Evolutionary conservation across 1,284 basidiomycete genomes (phyloP), one percentile per base, ranked within the genome.

Genomic region (Fomes fomentarius): DNA sequence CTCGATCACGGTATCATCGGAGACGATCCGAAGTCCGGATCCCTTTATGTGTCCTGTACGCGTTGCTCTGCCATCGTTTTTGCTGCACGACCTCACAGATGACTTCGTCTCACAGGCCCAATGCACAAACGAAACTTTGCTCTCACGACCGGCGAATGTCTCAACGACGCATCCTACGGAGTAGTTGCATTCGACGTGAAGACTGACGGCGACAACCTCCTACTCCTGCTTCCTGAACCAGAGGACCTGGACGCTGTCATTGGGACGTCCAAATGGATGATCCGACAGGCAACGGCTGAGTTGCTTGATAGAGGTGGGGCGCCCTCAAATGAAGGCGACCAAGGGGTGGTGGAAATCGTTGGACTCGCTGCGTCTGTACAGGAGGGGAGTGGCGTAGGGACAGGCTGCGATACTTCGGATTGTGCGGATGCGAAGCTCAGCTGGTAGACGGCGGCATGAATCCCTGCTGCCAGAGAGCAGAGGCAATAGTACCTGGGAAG

Each of bases 61-160:
- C 70, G 12, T 41, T 35, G 15, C n/a, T 37, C 33, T 12, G 17
- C 24, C 21, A 3, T n/a, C 33, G 19, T 35, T 44, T 14, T 15
- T 34, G 38, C n/a, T 34, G 45, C 28, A 56, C 30, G 12, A 8
- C n/a, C 31, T 19, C 35, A 15, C 8, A 19, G 24, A 52, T 21
- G 33, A 22, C 28, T 5, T 17, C 12, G 11, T 31, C 17, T 22
- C 19, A 8, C 61, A 63, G 85, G 87, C 64, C 88, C 87, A 0
- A 72, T 91, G 54, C 88, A 89, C 71, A 92, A 91, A 70, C 77
- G 84, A 19, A 89, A 89, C 70, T 91, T 84, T 69, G 73, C 77
- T 10, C 75, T 90, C 33, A 74, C 75, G 10, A 75, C 75, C 4
- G 87, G 87, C 2, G 75, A 78, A 47, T 89, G 86, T 65, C 70